Evolutionary conservation across 2,329 filamentous ascomycete species (phyloP), one percentile per base, ranked within the genome.

Genomic region (Fusarium penzigii): DNA sequence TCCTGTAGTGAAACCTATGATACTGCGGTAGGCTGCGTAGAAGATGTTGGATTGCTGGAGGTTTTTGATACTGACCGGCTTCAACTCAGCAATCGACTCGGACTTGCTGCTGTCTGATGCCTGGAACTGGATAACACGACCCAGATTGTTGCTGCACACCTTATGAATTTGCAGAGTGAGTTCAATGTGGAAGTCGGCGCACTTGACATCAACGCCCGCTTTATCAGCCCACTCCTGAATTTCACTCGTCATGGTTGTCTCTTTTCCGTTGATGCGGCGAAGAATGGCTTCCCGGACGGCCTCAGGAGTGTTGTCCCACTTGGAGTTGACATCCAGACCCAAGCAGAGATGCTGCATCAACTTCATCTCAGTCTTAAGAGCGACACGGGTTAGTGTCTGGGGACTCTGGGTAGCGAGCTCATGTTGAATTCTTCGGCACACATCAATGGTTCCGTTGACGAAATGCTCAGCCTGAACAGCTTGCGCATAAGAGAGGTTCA

Each of bases 391-490:
- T 13, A 53, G 43, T 10, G 25, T 17, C 42, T 53, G 53, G 3
- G 48, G 34, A 42, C 43, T 48, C 16, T 51, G 47, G 5, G 42
- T 47, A 3, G 51, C 46, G 11, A 56, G 44, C 42, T 56, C 53
- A 17, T 53, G 49, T 20, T 56, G 44, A 13, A 56, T 53, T 12
- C 53, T 51, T 34, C 51, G 50, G 7, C 51, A 56, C 20, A 56
- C 20, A 17, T 16, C 10, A 5, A 36, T 42, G 3, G 51, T 48
- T 17, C 39, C 51, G 16, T 53, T 44, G 9, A 56, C 44, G 20
- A 56, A 48, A 29, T 56, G 53, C 41, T 56, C 53, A 6, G 53
- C 53, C 39, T 56, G 53, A 12, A 56, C 32, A 16, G 51, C 48
- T 16, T 52, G 47, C 16, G 42, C 44, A 17, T 53, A 42, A 2